phyloP scores from a whole-genome alignment of 2,329 filamentous ascomycete genomes.

The Cytospora piceae region DNA sequence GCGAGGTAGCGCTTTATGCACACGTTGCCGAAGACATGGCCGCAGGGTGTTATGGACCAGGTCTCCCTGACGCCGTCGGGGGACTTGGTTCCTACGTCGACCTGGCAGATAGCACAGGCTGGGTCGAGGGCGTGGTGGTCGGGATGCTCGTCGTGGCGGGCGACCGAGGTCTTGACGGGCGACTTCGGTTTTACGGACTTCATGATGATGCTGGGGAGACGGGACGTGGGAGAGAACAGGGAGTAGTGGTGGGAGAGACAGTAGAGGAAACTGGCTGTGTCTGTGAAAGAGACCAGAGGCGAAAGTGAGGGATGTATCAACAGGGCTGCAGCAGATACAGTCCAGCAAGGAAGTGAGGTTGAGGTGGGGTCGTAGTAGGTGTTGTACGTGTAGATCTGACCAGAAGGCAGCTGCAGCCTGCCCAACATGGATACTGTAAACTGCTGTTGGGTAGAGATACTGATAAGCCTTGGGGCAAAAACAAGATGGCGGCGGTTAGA shows the following conservation, averaged over 20 bases:
- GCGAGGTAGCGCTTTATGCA: conserved; percentile 32
- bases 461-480: conserved; percentile 13
- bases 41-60: conserved; percentile 29
- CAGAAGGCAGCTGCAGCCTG: conserved; percentile 16
- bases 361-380: conserved; percentile 3
- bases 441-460: conserved; percentile 2
- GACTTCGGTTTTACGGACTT: conserved; percentile 26
- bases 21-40: conserved; percentile 30
- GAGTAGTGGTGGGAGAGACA: conserved; percentile 3
- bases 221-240: neutral
- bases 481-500: neutral
- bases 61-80: conserved; percentile 30
- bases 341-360: conserved; percentile 7
- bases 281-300: conserved; percentile 23
- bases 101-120: conserved; percentile 30
- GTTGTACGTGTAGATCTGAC: conserved; percentile 11
- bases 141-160: conserved; percentile 26
- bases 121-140: conserved; percentile 22
- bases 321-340: conserved; percentile 15
- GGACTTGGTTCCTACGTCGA: conserved; percentile 29
- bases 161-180: conserved; percentile 27
- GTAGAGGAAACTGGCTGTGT: conserved; percentile 19
- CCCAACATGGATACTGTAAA: conserved; percentile 21
- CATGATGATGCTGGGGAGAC: conserved; percentile 26
- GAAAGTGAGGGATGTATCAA: conserved; percentile 23